Evolutionary conservation across 2,329 filamentous ascomycete species (phyloP), one percentile per base, ranked within the genome.

Genomic region (Colletotrichum eremochloae): DNA sequence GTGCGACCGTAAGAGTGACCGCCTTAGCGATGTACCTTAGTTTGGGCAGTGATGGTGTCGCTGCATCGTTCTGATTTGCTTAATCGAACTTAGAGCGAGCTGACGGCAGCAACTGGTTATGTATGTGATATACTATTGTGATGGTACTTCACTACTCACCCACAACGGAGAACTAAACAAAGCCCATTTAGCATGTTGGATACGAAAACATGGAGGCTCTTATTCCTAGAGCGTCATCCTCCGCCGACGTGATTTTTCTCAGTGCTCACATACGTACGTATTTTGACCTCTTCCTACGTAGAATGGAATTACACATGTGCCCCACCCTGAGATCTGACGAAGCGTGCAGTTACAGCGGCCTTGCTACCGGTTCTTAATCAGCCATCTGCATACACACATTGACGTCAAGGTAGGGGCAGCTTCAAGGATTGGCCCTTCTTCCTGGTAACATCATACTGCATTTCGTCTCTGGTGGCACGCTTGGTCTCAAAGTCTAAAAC

Each of bases 181-280:
- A 1, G 6, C 18, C 8, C 9, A 29, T 33, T 12, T 7, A 0
- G 15, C 12, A 20, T 4, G 20, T 33, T 29, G 2, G 12, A 11
- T 14, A 8, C 18, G 12, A 11, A 42, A 8, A 1, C 12, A 18
- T 29, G 12, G 9, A 7, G 12, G 18, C 5, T 18, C 5, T 14
- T 29, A 9, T 33, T 1, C 20, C n/a, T 31, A 12, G 18, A 44
- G 8, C 15, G 20, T 36, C 5, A 11, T 46, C 3, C 24, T 31
- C n/a, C 1, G 12, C 24, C 3, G 6, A 31, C 50, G 4, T 31
- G 14, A 29, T 15, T 8, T 5, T 5, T 5, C 12, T 3, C 24
- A 52, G 1, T 52, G 12, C 5, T 5, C 11, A 50, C 46, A 44
- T 6, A 12, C n/a, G 5, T 6, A 24, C n/a, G 5, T 6, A 24